Conservation (phyloP, 73 alveolate genomes). For the Blepharisma stoltei region DNA sequence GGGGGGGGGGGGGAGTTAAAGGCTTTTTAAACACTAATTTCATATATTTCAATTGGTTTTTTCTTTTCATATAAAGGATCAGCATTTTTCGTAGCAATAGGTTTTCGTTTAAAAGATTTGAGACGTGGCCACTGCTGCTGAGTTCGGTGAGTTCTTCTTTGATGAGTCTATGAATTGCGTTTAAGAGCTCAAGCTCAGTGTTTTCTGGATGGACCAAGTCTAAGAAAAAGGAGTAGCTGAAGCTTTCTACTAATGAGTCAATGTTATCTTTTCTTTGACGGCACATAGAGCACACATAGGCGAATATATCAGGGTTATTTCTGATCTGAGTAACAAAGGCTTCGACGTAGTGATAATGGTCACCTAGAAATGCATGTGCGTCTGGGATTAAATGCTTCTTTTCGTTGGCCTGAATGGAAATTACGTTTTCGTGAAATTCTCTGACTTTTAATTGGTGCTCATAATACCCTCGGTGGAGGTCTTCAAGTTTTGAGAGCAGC, state of each 20-base stretch:
- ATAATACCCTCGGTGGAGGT: conserved; percentile 3
- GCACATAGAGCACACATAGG: neutral
- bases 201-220: conserved; percentile 23
- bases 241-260: conserved; percentile 5
- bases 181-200: conserved; percentile 8
- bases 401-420: neutral
- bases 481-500: neutral
- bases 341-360: conserved; percentile 10
- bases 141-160: neutral
- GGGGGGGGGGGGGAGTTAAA: too few species aligned
- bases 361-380: conserved; percentile 20
- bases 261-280: neutral
- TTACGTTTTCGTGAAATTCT: conserved; percentile 3
- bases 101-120: neutral
- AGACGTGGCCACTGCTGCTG: neutral
- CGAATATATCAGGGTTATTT: conserved; percentile 18
- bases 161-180: neutral
- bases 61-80: conserved; percentile 2
- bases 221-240: neutral
- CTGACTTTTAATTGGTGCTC: neutral
- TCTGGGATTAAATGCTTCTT: neutral
- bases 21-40: conserved; percentile 10
- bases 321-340: conserved; percentile 5
- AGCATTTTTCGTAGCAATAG: conserved; percentile 3
- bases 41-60: conserved; percentile 15